Conservation (phyloP, 306 rosid species). For the Cyamopsis tetragonoloba region DNA sequence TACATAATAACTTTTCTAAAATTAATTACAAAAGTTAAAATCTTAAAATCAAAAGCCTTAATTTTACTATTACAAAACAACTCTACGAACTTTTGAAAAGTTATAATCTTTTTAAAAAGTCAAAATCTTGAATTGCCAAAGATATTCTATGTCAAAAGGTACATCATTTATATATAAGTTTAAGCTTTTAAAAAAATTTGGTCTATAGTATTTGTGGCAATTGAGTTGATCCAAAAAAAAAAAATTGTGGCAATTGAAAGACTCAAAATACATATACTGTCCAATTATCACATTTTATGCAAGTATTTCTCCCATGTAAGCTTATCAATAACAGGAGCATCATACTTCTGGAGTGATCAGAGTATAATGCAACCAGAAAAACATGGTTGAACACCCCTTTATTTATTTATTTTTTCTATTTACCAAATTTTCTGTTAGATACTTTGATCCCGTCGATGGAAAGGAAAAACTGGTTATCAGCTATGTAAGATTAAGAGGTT, state of each 20-base stretch:
- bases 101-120: too few species aligned
- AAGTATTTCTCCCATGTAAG: not conserved
- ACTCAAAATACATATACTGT: not conserved
- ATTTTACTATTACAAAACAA: too few species aligned
- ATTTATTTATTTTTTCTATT: not conserved
- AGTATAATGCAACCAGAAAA: not conserved
- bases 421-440: not conserved
- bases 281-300: not conserved
- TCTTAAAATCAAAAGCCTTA: too few species aligned
- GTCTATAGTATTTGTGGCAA: too few species aligned
- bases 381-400: not conserved
- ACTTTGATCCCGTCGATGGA: not conserved
- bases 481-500: not conserved
- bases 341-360: not conserved
- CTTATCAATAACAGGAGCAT: not conserved
- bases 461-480: not conserved
- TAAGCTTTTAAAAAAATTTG: too few species aligned
- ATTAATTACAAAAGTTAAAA: too few species aligned
- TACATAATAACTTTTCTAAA: too few species aligned
- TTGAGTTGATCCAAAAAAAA: too few species aligned
- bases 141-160: too few species aligned
- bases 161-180: too few species aligned
- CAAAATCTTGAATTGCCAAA: too few species aligned
- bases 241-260: not conserved
- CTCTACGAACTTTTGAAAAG: too few species aligned